Evolutionary conservation across 2,329 filamentous ascomycete species (phyloP).

Genomic region (Penicillium corylophilum): DNA sequence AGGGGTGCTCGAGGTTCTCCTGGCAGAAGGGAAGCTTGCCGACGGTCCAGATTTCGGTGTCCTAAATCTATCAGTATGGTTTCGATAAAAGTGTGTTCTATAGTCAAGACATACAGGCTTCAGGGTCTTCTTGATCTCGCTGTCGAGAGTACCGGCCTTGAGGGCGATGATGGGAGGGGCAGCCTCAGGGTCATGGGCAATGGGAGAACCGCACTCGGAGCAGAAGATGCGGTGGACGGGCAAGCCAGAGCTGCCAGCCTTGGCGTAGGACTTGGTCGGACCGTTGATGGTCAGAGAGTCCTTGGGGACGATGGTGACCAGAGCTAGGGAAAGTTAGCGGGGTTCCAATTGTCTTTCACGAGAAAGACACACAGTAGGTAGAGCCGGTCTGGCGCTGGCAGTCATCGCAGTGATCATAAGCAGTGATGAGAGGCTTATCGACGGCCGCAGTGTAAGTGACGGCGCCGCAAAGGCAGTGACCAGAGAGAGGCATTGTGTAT

Average conservation of each 20-base stretch:
- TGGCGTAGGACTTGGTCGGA: slow-evolving; percentile 64
- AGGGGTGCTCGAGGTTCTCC: slow-evolving; percentile 63
- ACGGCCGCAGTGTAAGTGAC: slow-evolving; percentile 65
- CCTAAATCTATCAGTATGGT: slow-evolving; percentile 18
- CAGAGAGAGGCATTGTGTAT: slow-evolving; percentile 61
- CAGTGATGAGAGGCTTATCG: slow-evolving; percentile 45
- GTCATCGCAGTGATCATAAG: slow-evolving; percentile 71
- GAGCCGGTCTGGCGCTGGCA: slow-evolving; percentile 70
- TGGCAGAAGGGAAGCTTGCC: slow-evolving; percentile 69
- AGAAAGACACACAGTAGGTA: slow-evolving; percentile 54
- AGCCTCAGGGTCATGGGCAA: slow-evolving; percentile 69
- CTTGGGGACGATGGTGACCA: slow-evolving; percentile 66
- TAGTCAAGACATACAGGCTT: slow-evolving; percentile 51
- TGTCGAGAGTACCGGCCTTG: slow-evolving; percentile 65
- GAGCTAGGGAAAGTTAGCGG: slow-evolving; percentile 43
- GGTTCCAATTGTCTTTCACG: neutral
- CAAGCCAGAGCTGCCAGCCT: slow-evolving; percentile 61
- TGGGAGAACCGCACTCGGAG: slow-evolving; percentile 66
- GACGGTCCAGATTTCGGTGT: slow-evolving; percentile 69
- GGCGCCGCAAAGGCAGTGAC: slow-evolving; percentile 70
- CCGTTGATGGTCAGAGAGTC: slow-evolving; percentile 63
- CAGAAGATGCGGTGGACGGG: slow-evolving; percentile 68
- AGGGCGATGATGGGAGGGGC: slow-evolving; percentile 68
- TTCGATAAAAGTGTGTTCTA: neutral
- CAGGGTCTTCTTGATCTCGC: slow-evolving; percentile 65